Evolutionary conservation across 345 rosid genomes (phyloP), one percentile per base, ranked within the genome.

Genomic region (Rhodomyrtus tomentosa): DNA sequence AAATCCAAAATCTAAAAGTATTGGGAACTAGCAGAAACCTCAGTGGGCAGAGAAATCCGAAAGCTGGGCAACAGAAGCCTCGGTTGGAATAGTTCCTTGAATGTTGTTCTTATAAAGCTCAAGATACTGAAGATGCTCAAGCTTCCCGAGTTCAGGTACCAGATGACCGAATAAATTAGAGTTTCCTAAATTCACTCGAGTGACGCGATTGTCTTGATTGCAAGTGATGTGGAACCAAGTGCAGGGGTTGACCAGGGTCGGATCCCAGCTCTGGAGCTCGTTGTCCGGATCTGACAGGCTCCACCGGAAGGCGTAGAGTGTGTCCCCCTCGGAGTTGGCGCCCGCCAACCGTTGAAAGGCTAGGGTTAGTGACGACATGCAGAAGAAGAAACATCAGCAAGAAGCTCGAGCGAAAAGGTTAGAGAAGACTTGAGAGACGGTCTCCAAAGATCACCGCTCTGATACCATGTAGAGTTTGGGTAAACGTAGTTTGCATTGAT

Each of bases 251-350:
- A 96, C 99, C 27, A 96, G 95, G 74, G 93, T 96, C 18, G 99
- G 99, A 94, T 96, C 99, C 99, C 99, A 96, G 92, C 99, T 96
- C 90, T 96, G 98, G 83, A 96, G 95, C 13, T 92, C 98, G 91
- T 91, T 93, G 87, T 94, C 94, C 16, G 95, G 98, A 87, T 96
- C 98, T 36, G 92, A 87, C 51, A 96, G 86, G 91, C 97, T 93
- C 86, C 87, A 87, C 38, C 97, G 89, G 49, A 95, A 92, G 2
- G 93, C 87, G 89, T 91, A 93, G 11, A 96, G 93, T 53, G 99
- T 98, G 90, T 96, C 98, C 40, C 98, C 99, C 82, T 96, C 99
- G 0, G 97, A 92, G 89, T 96, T 96, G 3, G 92, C 95, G 22
- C 85, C 85, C 53, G 87, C 96, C 38, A 84, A 13, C 7, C 88